A percentile compares a stretch with the other conserved stretches of the same genome.
These are phyloP conservation scores for Teunomyces stri DNA, from an alignment of 805 yeast genomes.

Conservation along the genomic window DNA sequence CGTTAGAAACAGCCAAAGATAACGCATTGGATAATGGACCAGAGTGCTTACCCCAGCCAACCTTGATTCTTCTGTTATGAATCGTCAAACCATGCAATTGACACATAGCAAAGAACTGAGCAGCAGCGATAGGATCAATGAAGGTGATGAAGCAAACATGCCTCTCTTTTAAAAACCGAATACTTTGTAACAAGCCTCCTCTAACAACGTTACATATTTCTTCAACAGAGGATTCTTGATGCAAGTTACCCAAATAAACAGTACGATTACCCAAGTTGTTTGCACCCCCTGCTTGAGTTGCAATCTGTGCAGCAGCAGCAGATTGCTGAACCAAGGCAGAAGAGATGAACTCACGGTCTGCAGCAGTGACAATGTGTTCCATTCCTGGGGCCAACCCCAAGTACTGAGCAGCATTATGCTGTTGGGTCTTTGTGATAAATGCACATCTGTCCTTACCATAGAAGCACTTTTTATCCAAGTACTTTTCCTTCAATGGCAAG, in stretches of 20 bases:
- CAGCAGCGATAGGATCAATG: slow-evolving; percentile 95
- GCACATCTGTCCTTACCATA: slow-evolving; percentile 96
- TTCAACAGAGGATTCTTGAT: slow-evolving; percentile 82
- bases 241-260: slow-evolving; percentile 85
- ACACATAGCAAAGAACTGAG: slow-evolving; percentile 94
- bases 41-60: slow-evolving; percentile 97
- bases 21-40: slow-evolving; percentile 88
- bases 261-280: slow-evolving; percentile 91
- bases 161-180: slow-evolving; percentile 76
- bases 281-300: slow-evolving; percentile 92
- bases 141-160: slow-evolving; percentile 94
- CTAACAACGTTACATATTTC: slow-evolving; percentile 95
- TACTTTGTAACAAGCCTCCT: slow-evolving; percentile 87
- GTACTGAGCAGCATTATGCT: slow-evolving; percentile 95
- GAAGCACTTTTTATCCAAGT: slow-evolving; percentile 73
- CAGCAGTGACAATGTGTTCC: slow-evolving; percentile 74
- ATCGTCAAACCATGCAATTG: slow-evolving; percentile 85
- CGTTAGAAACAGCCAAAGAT: slow-evolving; percentile 85
- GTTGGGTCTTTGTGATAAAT: slow-evolving; percentile 90
- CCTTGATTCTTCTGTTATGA: slow-evolving; percentile 81
- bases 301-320: slow-evolving; percentile 97
- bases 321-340: slow-evolving; percentile 86
- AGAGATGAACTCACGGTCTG: slow-evolving; percentile 62
- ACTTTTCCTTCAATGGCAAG: slow-evolving; percentile 64
- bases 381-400: slow-evolving; percentile 87